phyloP scores from a whole-genome alignment of 768 basidiomycete species.

The Suillus placidus region DNA sequence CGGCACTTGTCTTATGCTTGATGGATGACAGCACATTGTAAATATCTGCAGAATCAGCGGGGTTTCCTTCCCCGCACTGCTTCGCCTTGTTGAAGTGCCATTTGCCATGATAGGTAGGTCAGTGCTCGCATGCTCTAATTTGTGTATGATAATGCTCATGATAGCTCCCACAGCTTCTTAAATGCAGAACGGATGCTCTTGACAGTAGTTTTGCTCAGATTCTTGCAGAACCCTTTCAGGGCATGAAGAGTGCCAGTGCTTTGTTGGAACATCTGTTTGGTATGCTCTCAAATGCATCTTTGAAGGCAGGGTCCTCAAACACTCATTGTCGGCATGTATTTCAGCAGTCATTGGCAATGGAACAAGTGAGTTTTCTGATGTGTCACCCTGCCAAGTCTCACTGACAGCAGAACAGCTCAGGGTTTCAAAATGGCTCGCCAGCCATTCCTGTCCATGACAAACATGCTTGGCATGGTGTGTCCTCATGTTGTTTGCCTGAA shows the following conservation, averaged over 20 bases:
- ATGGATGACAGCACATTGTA: slow-evolving; percentile 26
- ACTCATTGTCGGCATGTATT: neutral
- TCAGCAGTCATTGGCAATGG: neutral
- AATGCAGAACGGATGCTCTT: slow-evolving; percentile 11
- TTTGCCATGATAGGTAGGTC: neutral
- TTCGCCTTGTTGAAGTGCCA: neutral
- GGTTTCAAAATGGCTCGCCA: neutral
- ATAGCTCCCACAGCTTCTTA: slow-evolving; percentile 11
- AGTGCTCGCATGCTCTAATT: neutral
- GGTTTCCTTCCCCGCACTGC: slow-evolving; percentile 26
- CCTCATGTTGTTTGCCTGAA: slow-evolving; percentile 6
- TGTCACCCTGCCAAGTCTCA: neutral
- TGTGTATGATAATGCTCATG: neutral
- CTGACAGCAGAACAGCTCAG: neutral
- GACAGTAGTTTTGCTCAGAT: neutral
- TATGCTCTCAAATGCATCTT: neutral
- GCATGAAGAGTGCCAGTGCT: slow-evolving; percentile 1
- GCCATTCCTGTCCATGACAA: slow-evolving; percentile 4
- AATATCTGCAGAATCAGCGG: slow-evolving; percentile 28
- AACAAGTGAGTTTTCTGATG: neutral
- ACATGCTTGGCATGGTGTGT: slow-evolving; percentile 8
- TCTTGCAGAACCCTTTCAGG: slow-evolving; percentile 6
- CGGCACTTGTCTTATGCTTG: slow-evolving; percentile 23
- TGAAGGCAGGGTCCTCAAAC: neutral
- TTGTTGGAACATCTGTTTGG: slow-evolving; percentile 3